A percentile compares a stretch with the other conserved stretches of the same genome.
Evolutionary conservation across 1,284 basidiomycete species (phyloP).

Genomic region (Kwoniella shivajii): DNA sequence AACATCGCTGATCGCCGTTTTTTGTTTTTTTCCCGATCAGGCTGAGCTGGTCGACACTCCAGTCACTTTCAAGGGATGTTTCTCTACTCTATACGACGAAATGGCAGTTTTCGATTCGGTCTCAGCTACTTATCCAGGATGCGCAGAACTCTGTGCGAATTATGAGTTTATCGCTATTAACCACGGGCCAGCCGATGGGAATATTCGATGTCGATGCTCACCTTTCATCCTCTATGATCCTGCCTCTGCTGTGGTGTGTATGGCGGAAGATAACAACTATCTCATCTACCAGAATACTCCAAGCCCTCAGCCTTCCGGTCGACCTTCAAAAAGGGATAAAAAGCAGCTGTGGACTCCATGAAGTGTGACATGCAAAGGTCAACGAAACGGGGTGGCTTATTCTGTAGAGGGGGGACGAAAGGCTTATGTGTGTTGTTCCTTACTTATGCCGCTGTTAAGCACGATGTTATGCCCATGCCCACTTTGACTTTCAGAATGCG

Average conservation of each 20-base stretch:
- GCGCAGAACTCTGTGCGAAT: neutral
- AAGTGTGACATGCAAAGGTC: too few species aligned
- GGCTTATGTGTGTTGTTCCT: too few species aligned
- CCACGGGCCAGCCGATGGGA: neutral
- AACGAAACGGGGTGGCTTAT: too few species aligned
- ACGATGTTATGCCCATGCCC: too few species aligned
- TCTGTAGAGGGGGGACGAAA: too few species aligned
- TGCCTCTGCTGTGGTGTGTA: neutral
- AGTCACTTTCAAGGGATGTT: neutral
- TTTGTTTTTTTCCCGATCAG: too few species aligned
- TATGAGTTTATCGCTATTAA: neutral
- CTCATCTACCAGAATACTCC: neutral
- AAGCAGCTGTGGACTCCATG: neutral
- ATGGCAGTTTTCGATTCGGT: neutral
- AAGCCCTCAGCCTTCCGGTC: neutral
- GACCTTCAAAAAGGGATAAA: neutral
- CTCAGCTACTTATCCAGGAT: neutral
- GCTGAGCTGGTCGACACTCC: neutral
- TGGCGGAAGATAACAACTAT: neutral
- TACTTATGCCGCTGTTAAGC: too few species aligned
- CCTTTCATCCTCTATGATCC: neutral
- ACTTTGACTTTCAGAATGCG: too few species aligned
- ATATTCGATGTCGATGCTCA: neutral
- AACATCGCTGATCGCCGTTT: too few species aligned
- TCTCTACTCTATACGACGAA: neutral